Percentiles rank a stretch among this genome's conserved stretches.
Evolutionary conservation across 176 grass and related monocot species (phyloP).

Genomic region (Hyparrhenia diplandra): DNA sequence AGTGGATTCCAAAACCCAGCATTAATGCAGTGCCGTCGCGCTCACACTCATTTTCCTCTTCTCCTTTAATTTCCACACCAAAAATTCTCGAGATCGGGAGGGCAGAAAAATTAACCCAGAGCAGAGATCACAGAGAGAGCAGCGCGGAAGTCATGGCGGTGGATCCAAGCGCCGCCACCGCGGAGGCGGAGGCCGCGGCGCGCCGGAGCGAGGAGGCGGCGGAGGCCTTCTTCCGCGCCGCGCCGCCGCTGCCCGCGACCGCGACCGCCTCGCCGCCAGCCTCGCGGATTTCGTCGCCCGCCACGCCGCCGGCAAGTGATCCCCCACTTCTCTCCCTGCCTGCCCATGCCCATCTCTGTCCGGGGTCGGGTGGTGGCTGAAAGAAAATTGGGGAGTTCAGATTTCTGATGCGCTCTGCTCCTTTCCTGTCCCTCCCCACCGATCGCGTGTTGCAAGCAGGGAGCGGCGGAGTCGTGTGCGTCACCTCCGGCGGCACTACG

Average conservation of each 20-base stretch:
- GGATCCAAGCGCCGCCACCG: slow-evolving; percentile 12
- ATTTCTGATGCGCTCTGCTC: background rate
- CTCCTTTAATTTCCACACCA: background rate
- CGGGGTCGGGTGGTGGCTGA: background rate
- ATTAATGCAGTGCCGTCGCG: no score
- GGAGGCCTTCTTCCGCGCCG: slow-evolving; percentile 39
- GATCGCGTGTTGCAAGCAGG: slow-evolving; percentile 11
- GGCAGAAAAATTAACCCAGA: no score
- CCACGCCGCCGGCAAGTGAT: slow-evolving; percentile 24
- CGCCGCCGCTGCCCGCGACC: slow-evolving; percentile 36
- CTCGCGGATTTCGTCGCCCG: slow-evolving; percentile 29
- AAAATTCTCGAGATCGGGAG: background rate
- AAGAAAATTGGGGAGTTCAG: background rate
- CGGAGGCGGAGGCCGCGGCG: background rate
- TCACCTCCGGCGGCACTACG: slow-evolving; percentile 91
- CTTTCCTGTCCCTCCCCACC: background rate
- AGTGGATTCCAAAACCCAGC: no score
- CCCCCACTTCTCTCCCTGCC: background rate
- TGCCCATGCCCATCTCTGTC: background rate
- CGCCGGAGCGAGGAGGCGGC: no score
- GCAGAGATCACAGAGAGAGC: no score
- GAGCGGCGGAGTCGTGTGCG: slow-evolving; percentile 50
- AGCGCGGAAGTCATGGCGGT: background rate
- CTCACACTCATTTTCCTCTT: no score
- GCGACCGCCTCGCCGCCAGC: slow-evolving; percentile 6